Conservation (phyloP, 2,329 filamentous ascomycete species). For the Venturia pyrina region DNA sequence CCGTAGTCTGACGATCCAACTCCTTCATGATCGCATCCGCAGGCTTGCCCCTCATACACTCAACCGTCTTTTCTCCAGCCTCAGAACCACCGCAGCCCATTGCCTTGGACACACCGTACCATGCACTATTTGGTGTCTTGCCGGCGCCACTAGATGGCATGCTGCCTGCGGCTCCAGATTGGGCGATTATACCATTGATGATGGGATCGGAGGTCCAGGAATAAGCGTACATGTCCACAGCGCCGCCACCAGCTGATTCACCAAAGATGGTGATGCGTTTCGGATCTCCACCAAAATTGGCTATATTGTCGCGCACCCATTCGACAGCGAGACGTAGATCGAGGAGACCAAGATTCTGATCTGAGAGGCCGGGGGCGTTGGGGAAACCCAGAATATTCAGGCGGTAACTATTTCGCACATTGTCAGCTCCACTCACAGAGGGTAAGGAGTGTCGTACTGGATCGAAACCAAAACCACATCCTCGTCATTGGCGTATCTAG, state of each 20-base stretch:
- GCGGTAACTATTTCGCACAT: constrained; percentile 1
- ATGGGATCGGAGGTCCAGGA: constrained; percentile 11
- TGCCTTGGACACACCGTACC: constrained; percentile 3
- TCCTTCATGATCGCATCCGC: constrained; percentile 17
- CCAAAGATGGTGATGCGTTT: constrained; percentile 12
- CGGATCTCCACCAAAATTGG: constrained; percentile 7
- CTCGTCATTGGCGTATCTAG: constrained; percentile 7
- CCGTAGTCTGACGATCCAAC: constrained; percentile 9
- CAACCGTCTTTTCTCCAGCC: constrained; percentile 9
- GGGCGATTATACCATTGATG: constrained; percentile 9
- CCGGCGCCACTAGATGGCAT: neutral
- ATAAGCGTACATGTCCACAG: constrained; percentile 10
- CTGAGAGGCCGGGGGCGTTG: neutral
- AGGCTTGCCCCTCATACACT: constrained; percentile 10
- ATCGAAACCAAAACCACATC: constrained; percentile 10
- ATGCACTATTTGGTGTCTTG: neutral
- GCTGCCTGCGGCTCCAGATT: constrained; percentile 6
- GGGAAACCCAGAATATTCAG: constrained; percentile 12
- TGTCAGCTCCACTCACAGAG: neutral
- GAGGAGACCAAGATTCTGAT: constrained; percentile 7
- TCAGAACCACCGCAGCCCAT: constrained; percentile 11
- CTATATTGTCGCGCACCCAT: constrained; percentile 12
- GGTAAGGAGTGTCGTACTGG: neutral
- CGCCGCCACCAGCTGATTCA: constrained; percentile 5
- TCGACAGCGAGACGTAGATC: constrained; percentile 11